Base-by-base conservation (phyloP, 2,329 filamentous ascomycete genomes). In the Sporothrix dimorphospora region DNA sequence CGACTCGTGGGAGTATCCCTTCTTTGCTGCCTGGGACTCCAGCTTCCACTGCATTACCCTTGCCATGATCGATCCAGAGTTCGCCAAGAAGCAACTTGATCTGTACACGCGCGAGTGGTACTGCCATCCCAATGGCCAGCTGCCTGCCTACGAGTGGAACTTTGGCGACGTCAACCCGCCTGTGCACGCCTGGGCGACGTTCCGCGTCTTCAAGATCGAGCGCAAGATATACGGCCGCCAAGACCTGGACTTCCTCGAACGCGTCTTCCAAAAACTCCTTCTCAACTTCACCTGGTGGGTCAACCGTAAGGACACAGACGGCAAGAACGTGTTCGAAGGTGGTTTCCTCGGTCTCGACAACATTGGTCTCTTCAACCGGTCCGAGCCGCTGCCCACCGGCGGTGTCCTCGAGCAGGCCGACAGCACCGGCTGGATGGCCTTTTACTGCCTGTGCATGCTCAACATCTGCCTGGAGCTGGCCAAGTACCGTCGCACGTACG, bases 251-350 rank as follows among this genome's bases (percentile, higher is more conserved):
- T 98, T 98, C 82, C 87, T 98, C 11, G 95, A 98, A 84, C 89
- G 95, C 24, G 94, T 98, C 4, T 98, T 98, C 85, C 96, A 98
- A 79, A 98, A 98, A 81, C 83, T 98, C 73, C 85, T 98, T 30
- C 86, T 98, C 75, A 98, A 98, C 83, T 98, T 98, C 81, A 98
- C 96, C 4, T 98, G 96, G 96, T 98, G 95, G 95, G 95, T 98
- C 24, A 98, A 98, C 80, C 92, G 95, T 72, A 98, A 98, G 82
- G 95, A 98, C 78, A 87, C 88, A 12, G 93, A 97, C 11, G 95
- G 94, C 78, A 98, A 98, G 84, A 98, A 98, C 78, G 92, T 98
- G 38, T 98, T 98, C 76, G 96, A 98, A 79, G 96, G 95, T 76
- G 95, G 95, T 57, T 98, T 98, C 85, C 85, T 98, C 8, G 95